Conservation (phyloP, 345 rosid genomes). For the Mallotus nudiflorus region DNA sequence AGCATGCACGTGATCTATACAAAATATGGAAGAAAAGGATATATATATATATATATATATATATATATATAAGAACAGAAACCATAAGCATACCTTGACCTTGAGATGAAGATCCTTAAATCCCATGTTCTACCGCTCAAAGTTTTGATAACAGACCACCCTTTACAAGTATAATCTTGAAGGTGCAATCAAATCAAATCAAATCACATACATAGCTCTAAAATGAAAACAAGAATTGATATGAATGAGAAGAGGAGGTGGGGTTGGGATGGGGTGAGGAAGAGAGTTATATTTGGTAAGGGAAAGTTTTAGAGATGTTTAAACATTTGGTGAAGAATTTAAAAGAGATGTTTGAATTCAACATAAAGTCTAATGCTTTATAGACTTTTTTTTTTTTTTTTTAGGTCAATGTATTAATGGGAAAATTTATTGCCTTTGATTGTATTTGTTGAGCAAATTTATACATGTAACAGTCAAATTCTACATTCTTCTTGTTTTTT, state of each 20-base stretch:
- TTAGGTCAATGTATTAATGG: conserved; percentile 25
- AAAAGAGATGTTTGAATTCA: conserved; percentile 16
- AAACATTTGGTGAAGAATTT: neutral
- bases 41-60: no score
- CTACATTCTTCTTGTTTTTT: conserved; percentile 3
- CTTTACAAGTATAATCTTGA: neutral
- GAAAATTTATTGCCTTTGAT: conserved; percentile 31
- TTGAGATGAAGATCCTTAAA: conserved; percentile 49
- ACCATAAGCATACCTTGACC: conserved; percentile 46
- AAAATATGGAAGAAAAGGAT: no score
- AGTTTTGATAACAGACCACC: neutral
- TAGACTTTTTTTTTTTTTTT: neutral
- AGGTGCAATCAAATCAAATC: neutral
- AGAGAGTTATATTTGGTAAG: neutral
- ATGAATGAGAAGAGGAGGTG: neutral
- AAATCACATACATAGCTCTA: no score
- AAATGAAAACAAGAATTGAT: neutral
- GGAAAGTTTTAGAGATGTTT: neutral
- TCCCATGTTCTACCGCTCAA: conserved; percentile 37
- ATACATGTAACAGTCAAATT: conserved; percentile 27
- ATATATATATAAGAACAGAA: neutral
- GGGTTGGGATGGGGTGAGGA: neutral
- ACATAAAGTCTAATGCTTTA: conserved; percentile 7
- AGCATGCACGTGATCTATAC: no score
- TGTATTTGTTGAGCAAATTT: conserved; percentile 25